Percentiles rank a stretch among this genome's conserved stretches.
These are phyloP conservation scores for Kodamaea sp. DNA, from an alignment of 1,139 yeast species.

Conservation along the genomic window DNA sequence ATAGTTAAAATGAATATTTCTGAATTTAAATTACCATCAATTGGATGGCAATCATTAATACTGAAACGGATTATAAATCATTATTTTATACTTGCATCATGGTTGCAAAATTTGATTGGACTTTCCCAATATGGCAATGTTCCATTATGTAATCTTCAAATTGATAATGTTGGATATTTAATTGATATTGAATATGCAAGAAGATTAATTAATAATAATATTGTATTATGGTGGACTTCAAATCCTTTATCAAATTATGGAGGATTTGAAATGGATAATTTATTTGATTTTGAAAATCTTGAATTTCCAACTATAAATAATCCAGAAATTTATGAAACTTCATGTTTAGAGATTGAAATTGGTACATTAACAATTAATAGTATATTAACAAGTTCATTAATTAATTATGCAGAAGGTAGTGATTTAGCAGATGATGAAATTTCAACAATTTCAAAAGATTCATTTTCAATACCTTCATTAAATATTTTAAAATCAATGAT, in stretches of 20 bases:
- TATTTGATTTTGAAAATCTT: constrained; percentile 52
- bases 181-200: constrained; percentile 89
- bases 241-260: constrained; percentile 82
- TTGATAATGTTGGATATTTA: constrained; percentile 71
- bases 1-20: constrained; percentile 55
- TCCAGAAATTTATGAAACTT: constrained; percentile 76
- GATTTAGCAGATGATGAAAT: constrained; percentile 61
- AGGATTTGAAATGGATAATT: constrained; percentile 66
- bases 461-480: constrained; percentile 78
- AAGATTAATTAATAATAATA: constrained; percentile 56
- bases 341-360: constrained; percentile 76
- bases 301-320: constrained; percentile 72
- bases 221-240: constrained; percentile 93
- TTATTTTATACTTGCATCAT: constrained; percentile 67
- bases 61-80: constrained; percentile 67
- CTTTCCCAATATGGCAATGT: constrained; percentile 72
- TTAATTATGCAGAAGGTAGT: constrained; percentile 88
- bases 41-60: constrained; percentile 84
- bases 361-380: constrained; percentile 83
- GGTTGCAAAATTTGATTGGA: constrained; percentile 65
- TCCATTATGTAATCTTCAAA: constrained; percentile 80
- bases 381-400: constrained; percentile 74
- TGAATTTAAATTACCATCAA: constrained; percentile 62
- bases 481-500: constrained; percentile 69
- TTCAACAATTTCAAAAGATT: constrained; percentile 65